Percentiles rank a stretch among this genome's conserved stretches.
These are phyloP conservation scores for Xylariales sp. DNA, from an alignment of 2,329 filamentous ascomycete genomes.

Conservation along the genomic window DNA sequence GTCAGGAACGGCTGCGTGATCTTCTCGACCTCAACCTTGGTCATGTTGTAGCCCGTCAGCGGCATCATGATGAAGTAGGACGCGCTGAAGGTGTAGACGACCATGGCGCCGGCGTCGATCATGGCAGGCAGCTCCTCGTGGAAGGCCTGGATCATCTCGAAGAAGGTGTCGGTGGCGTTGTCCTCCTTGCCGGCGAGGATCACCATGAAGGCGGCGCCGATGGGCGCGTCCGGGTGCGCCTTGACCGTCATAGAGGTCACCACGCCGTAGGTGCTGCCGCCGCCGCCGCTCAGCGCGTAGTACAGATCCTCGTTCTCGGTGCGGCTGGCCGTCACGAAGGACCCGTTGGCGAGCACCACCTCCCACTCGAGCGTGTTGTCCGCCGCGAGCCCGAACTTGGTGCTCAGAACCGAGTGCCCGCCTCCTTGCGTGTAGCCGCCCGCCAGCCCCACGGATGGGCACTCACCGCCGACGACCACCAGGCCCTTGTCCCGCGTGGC, in stretches of 20 bases:
- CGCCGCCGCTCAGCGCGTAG: slow-evolving; percentile 48
- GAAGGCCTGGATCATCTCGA: slow-evolving; percentile 14
- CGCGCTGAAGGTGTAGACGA: slow-evolving; percentile 15
- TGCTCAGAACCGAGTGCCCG: slow-evolving; percentile 42
- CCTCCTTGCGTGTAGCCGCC: slow-evolving; percentile 51
- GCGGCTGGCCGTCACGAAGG: slow-evolving; percentile 31
- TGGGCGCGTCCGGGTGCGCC: slow-evolving; percentile 12
- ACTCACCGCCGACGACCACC: slow-evolving; percentile 41
- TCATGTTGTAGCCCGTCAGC: slow-evolving; percentile 21
- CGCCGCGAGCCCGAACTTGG: slow-evolving; percentile 40
- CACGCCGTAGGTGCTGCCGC: slow-evolving; percentile 44
- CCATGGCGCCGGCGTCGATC: slow-evolving; percentile 15
- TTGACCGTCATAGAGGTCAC: slow-evolving; percentile 25
- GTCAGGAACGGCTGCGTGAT: slow-evolving; percentile 19
- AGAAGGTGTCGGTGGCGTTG: slow-evolving; percentile 11
- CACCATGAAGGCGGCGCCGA: slow-evolving; percentile 10
- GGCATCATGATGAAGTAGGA: slow-evolving; percentile 14
- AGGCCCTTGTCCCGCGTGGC: slow-evolving; percentile 30
- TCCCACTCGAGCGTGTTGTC: slow-evolving; percentile 43
- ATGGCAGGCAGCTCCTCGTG: slow-evolving; percentile 17
- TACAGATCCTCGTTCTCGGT: slow-evolving; percentile 43
- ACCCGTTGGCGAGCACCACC: slow-evolving; percentile 31
- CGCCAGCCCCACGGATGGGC: slow-evolving; percentile 43
- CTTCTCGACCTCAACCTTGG: slow-evolving; percentile 16
- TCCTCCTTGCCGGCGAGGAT: neutral